phyloP scores from a whole-genome alignment of 805 yeast species.

The Saturnispora mendoncae region DNA sequence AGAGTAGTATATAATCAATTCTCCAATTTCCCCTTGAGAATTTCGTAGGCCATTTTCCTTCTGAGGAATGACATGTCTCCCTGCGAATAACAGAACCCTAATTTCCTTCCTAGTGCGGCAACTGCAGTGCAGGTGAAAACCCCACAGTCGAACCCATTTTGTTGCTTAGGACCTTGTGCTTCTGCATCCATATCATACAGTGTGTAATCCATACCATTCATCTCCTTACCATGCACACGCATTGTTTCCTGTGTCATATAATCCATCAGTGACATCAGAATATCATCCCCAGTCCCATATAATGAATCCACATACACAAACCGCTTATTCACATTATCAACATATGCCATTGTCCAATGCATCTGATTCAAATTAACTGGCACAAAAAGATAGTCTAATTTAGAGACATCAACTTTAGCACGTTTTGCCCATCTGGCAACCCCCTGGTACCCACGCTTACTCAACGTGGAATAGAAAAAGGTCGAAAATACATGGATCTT shows the following conservation, averaged over 20 bases:
- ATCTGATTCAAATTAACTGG: slow-evolving; percentile 80
- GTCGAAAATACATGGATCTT: slow-evolving; percentile 71
- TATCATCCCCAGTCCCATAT: slow-evolving; percentile 36
- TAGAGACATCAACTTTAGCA: slow-evolving; percentile 55
- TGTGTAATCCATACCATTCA: slow-evolving; percentile 26
- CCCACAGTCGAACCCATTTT: slow-evolving; percentile 91
- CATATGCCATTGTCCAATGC: slow-evolving; percentile 87
- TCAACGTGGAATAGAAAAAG: slow-evolving; percentile 72
- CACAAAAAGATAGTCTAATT: slow-evolving; percentile 57
- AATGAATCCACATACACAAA: slow-evolving; percentile 77
- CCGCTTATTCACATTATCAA: slow-evolving; percentile 50
- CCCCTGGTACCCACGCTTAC: slow-evolving; percentile 66
- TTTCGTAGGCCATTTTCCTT: slow-evolving; percentile 58
- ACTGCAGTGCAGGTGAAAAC: slow-evolving; percentile 82
- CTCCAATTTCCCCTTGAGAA: slow-evolving; percentile 24
- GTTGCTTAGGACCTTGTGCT: slow-evolving; percentile 63
- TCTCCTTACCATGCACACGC: slow-evolving; percentile 35
- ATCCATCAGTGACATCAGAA: slow-evolving; percentile 40
- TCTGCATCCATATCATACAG: slow-evolving; percentile 20
- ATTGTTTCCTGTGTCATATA: slow-evolving; percentile 66
- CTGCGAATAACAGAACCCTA: slow-evolving; percentile 47
- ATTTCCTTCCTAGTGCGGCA: slow-evolving; percentile 45
- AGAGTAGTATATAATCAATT: slow-evolving; percentile 1
- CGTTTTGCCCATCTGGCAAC: slow-evolving; percentile 81
- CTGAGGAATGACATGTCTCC: slow-evolving; percentile 63